Percentiles rank a stretch among this genome's conserved stretches.
These are phyloP conservation scores for Sicyos edulis DNA, from an alignment of 306 rosid genomes.

Conservation along the genomic window DNA sequence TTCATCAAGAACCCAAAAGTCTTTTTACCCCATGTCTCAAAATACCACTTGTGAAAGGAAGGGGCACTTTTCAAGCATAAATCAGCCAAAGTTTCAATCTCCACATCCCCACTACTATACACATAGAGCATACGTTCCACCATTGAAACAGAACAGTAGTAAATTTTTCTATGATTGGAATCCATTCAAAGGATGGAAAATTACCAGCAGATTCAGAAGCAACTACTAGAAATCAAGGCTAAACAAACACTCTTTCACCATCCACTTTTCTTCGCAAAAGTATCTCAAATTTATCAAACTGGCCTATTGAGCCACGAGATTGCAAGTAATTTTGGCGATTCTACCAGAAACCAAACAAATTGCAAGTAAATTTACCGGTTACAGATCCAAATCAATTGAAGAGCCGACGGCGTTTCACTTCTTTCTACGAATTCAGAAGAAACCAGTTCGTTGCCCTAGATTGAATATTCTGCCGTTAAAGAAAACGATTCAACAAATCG, in stretches of 20 bases:
- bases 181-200: constrained; percentile 34
- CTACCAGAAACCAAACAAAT: constrained; percentile 26
- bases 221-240: constrained; percentile 13
- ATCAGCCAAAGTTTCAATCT: constrained; percentile 46
- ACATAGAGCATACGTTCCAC: constrained; percentile 46
- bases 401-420: constrained; percentile 26
- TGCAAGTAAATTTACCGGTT: constrained; percentile 28
- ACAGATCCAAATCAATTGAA: constrained; percentile 34
- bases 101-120: constrained; percentile 47
- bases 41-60: constrained; percentile 68
- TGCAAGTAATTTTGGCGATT: not conserved
- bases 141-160: constrained; percentile 71
- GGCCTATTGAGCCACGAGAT: not conserved
- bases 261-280: not conserved
- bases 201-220: not conserved
- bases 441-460: not conserved
- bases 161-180: constrained; percentile 49
- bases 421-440: constrained; percentile 29
- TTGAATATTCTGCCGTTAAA: constrained; percentile 16
- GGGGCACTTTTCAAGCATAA: constrained; percentile 71
- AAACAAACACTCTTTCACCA: not conserved
- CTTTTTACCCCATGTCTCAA: constrained; percentile 58
- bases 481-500: not conserved
- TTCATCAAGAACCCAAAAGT: constrained; percentile 68
- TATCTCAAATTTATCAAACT: not conserved